A percentile compares a stretch with the other conserved stretches of the same genome.
Evolutionary conservation across 129 eudicot species (phyloP).

Genomic region (Artemisia tridentata): DNA sequence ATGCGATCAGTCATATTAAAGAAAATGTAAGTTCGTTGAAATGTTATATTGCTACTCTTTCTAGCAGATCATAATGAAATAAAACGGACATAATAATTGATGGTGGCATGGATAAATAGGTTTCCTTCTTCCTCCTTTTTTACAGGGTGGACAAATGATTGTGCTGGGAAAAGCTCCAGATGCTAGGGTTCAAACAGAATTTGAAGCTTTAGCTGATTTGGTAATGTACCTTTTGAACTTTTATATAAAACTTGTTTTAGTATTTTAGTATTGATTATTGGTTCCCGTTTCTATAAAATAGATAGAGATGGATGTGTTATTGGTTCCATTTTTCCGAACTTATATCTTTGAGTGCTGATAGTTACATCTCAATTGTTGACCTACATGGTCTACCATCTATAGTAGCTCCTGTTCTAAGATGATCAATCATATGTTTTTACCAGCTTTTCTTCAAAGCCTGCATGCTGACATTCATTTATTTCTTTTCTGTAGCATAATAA

Average conservation of each 20-base stretch:
- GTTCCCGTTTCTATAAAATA: background rate
- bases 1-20: conserved; percentile 63
- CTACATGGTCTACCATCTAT: background rate
- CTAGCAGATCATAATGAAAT: background rate
- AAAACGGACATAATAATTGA: background rate
- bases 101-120: background rate
- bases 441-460: background rate
- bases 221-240: conserved; percentile 24
- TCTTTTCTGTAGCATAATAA: conserved; percentile 61
- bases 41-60: conserved; percentile 15
- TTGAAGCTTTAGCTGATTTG: conserved; percentile 53
- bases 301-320: background rate
- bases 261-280: background rate
- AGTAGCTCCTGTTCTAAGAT: background rate
- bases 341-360: background rate
- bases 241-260: background rate
- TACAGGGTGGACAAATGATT: conserved; percentile 73
- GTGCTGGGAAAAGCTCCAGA: conserved; percentile 68
- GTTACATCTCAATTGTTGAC: background rate
- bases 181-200: conserved; percentile 54
- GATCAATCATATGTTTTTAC: background rate
- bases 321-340: background rate
- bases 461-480: conserved; percentile 6
- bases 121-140: background rate
- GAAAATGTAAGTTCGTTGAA: conserved; percentile 49